phyloP scores from a whole-genome alignment of 208 protist species.

The Wallacemonas rigidus region DNA sequence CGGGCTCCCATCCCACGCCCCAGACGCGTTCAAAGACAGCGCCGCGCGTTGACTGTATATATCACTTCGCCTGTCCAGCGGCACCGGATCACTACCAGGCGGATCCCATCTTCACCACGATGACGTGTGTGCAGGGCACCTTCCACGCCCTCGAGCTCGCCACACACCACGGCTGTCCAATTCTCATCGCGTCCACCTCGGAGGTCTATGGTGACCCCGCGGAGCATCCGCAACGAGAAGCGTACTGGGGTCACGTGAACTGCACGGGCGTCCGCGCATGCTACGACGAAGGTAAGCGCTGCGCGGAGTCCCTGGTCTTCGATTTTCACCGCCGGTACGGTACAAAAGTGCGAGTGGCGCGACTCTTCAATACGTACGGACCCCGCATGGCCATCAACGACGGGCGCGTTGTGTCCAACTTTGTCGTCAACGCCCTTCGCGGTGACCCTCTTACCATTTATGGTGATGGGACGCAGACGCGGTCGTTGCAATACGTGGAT shows the following conservation, averaged over 20 bases:
- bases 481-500: constrained; percentile 88
- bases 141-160: constrained; percentile 93
- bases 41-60: constrained; percentile 86
- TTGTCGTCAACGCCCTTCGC: constrained; percentile 90
- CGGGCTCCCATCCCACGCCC: no score
- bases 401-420: constrained; percentile 95
- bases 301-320: constrained; percentile 91
- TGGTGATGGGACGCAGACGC: constrained; percentile 89
- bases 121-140: constrained; percentile 93
- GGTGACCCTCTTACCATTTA: constrained; percentile 91
- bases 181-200: constrained; percentile 89
- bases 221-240: constrained; percentile 91
- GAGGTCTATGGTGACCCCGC: constrained; percentile 96
- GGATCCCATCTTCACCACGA: constrained; percentile 93
- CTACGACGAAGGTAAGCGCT: constrained; percentile 97
- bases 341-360: constrained; percentile 85
- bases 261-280: constrained; percentile 89
- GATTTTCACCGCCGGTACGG: constrained; percentile 78
- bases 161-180: constrained; percentile 64
- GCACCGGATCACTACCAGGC: constrained; percentile 92
- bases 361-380: constrained; percentile 98
- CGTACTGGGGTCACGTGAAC: constrained; percentile 93
- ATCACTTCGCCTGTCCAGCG: constrained; percentile 95
- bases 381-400: constrained; percentile 95
- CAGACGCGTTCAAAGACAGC: no score